phyloP scores from a whole-genome alignment of 441 rosid genomes.

The Flueggea neowawraea region DNA sequence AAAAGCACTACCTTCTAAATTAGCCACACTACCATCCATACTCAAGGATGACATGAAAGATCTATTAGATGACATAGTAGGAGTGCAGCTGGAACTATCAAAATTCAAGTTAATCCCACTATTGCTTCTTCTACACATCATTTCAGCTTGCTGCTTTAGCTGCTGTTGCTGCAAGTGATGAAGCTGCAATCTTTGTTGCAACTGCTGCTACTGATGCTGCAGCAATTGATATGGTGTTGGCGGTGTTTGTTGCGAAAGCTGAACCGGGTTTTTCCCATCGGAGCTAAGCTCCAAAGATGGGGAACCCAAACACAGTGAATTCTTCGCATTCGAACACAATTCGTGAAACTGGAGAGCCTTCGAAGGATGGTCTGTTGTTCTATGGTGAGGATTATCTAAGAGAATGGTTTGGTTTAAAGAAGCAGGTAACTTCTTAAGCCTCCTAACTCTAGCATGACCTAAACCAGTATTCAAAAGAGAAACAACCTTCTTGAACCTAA shows the following conservation, averaged over 20 bases:
- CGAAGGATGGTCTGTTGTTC: constrained; percentile 30
- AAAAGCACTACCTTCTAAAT: constrained; percentile 50
- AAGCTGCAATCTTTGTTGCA: constrained; percentile 34
- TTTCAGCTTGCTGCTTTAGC: constrained; percentile 67
- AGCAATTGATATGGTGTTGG: constrained; percentile 36
- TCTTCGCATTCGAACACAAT: constrained; percentile 49
- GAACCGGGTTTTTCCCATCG: constrained; percentile 50
- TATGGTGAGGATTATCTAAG: constrained; percentile 48
- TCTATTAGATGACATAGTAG: constrained; percentile 63
- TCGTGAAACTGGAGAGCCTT: constrained; percentile 53
- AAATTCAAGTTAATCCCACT: constrained; percentile 60
- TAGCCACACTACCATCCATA: constrained; percentile 69
- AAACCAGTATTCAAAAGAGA: constrained; percentile 61
- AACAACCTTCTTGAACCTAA: constrained; percentile 73
- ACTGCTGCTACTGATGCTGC: constrained; percentile 40
- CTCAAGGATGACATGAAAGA: constrained; percentile 77
- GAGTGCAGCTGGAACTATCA: constrained; percentile 73
- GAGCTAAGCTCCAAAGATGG: constrained; percentile 51
- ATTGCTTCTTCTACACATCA: constrained; percentile 60
- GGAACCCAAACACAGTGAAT: constrained; percentile 48
- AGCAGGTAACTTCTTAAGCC: constrained; percentile 43
- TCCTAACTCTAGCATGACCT: constrained; percentile 95
- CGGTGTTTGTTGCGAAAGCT: constrained; percentile 37
- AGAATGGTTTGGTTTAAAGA: constrained; percentile 48
- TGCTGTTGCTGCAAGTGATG: constrained; percentile 52